A percentile compares a stretch with the other conserved stretches of the same genome.
Evolutionary conservation across 2,329 filamentous ascomycete species (phyloP).

Genomic region (Geosmithia flava): DNA sequence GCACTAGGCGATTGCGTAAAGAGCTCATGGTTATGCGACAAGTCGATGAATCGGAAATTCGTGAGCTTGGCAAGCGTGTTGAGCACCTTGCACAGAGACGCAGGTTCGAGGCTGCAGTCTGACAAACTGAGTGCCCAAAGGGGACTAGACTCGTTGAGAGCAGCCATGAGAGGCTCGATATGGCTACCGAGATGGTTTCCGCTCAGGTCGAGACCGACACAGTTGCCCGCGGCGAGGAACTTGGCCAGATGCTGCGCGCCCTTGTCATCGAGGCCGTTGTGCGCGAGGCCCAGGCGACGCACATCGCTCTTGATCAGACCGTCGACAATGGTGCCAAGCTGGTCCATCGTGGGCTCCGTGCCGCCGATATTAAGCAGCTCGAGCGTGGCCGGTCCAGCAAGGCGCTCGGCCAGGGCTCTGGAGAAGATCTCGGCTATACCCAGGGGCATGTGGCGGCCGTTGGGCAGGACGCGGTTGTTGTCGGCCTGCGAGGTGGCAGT

Average conservation of each 20-base stretch:
- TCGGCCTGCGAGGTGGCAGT: constrained; percentile 3
- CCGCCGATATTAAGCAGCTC: constrained; percentile 77
- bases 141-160: constrained; percentile 39
- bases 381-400: constrained; percentile 56
- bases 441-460: constrained; percentile 17
- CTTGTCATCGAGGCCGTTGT: constrained; percentile 64
- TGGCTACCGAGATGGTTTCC: constrained; percentile 61
- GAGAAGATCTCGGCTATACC: constrained; percentile 51
- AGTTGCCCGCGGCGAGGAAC: constrained; percentile 65
- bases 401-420: constrained; percentile 62
- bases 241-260: constrained; percentile 64
- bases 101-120: constrained; percentile 67
- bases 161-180: constrained; percentile 37
- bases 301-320: constrained; percentile 70
- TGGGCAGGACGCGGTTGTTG: constrained; percentile 15
- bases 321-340: constrained; percentile 68
- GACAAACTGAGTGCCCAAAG: constrained; percentile 78
- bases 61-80: constrained; percentile 58
- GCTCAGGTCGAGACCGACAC: constrained; percentile 79
- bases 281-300: constrained; percentile 67
- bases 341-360: constrained; percentile 58
- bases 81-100: constrained; percentile 61
- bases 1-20: constrained; percentile 66
- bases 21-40: constrained; percentile 78
- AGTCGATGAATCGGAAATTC: constrained; percentile 76